These are phyloP conservation scores for Teunomyces stri DNA, from an alignment of 805 yeast species.

Conservation along the genomic window DNA sequence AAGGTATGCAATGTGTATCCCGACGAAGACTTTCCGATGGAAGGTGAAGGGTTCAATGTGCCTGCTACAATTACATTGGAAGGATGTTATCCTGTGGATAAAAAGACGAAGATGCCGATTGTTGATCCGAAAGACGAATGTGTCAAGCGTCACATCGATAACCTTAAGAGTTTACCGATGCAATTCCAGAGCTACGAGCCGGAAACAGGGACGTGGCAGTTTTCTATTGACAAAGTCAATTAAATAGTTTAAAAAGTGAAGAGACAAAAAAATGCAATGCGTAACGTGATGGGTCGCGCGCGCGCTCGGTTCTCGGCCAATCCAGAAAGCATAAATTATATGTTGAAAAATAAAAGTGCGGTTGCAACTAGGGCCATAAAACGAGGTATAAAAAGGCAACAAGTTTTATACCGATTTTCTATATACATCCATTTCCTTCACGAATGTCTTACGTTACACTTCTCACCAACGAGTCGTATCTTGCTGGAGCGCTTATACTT, in stretches of 20 bases:
- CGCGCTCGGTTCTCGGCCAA: not conserved
- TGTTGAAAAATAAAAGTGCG: not conserved
- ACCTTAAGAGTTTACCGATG: slow-evolving; percentile 58
- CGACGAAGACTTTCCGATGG: slow-evolving; percentile 56
- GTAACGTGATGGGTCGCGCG: not conserved
- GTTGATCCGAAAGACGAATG: slow-evolving; percentile 75
- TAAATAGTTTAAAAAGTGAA: not conserved
- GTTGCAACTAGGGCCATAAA: slow-evolving; percentile 4
- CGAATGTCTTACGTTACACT: slow-evolving; percentile 26
- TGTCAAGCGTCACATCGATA: slow-evolving; percentile 64
- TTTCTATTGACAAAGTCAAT: slow-evolving; percentile 17
- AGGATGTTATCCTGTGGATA: slow-evolving; percentile 77
- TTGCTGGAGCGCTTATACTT: slow-evolving; percentile 36
- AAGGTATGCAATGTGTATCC: slow-evolving; percentile 73
- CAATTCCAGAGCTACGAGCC: slow-evolving; percentile 77
- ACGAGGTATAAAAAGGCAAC: too few species aligned
- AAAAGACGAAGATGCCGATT: slow-evolving; percentile 67
- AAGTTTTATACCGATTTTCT: too few species aligned
- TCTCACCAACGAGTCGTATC: slow-evolving; percentile 29
- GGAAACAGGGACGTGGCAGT: slow-evolving; percentile 68
- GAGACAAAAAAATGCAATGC: not conserved
- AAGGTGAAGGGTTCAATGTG: slow-evolving; percentile 82
- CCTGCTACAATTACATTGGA: slow-evolving; percentile 71
- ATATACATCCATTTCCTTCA: too few species aligned
- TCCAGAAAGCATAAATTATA: not conserved